Evolutionary conservation across 78 protist genomes (phyloP).

Genomic region (Cavenderia fasciculata): DNA sequence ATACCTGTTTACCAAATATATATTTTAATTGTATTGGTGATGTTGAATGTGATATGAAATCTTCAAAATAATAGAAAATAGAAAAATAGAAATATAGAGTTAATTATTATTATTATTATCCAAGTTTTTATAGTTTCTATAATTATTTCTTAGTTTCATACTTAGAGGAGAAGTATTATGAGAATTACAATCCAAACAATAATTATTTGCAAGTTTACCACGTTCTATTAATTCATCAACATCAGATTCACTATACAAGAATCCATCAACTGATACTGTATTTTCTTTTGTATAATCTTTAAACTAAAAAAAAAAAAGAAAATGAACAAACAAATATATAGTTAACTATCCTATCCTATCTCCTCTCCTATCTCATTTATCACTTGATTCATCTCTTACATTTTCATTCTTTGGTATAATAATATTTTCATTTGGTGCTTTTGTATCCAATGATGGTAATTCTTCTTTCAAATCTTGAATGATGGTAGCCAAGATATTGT

Average conservation of each 20-base stretch:
- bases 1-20: slow-evolving; percentile 56
- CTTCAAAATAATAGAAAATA: slow-evolving; percentile 11
- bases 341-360: no score
- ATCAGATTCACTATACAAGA: slow-evolving; percentile 66
- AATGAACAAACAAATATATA: no score
- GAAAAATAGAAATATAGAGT: background rate
- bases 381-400: background rate
- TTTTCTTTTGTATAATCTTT: slow-evolving; percentile 65
- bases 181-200: slow-evolving; percentile 75
- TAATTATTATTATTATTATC: no score
- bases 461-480: slow-evolving; percentile 54
- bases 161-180: slow-evolving; percentile 28
- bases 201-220: slow-evolving; percentile 36
- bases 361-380: no score
- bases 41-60: slow-evolving; percentile 74
- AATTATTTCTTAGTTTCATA: background rate
- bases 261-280: slow-evolving; percentile 61
- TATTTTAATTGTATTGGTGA: slow-evolving; percentile 65
- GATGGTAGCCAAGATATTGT: slow-evolving; percentile 19
- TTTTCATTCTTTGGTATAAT: slow-evolving; percentile 59
- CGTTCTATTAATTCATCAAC: slow-evolving; percentile 48
- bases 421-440: slow-evolving; percentile 41
- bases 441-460: slow-evolving; percentile 1
- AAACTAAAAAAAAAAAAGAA: background rate
- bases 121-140: no score